Conservation (phyloP, 352 stramenopile species). For the Detonula confervacea region DNA sequence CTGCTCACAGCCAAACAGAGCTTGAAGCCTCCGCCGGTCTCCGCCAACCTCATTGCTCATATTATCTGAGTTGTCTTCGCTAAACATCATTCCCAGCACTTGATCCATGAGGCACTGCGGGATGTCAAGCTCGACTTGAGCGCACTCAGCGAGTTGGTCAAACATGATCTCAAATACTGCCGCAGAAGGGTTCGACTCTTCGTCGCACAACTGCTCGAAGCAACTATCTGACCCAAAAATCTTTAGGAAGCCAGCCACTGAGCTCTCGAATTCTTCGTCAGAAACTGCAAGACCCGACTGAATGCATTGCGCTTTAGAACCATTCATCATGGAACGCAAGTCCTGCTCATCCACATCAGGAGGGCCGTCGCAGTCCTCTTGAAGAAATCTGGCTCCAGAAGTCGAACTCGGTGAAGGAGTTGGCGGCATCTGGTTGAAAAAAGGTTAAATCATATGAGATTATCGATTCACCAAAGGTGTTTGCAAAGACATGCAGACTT, state of each 20-base stretch:
- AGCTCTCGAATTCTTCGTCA: conserved; percentile 38
- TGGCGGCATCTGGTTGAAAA: no score
- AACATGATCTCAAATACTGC: conserved; percentile 42
- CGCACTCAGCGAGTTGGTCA: conserved; percentile 29
- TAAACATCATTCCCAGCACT: conserved; percentile 28
- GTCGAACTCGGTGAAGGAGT: neutral
- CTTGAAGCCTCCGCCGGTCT: no score
- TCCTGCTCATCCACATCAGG: conserved; percentile 43
- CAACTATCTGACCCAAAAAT: conserved; percentile 34
- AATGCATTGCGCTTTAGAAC: conserved; percentile 24
- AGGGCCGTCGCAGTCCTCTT: conserved; percentile 17
- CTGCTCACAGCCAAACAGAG: neutral
- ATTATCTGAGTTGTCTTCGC: neutral
- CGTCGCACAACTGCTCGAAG: conserved; percentile 20
- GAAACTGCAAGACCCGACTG: conserved; percentile 13
- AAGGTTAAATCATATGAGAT: no score
- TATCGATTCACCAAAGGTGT: no score
- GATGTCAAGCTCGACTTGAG: conserved; percentile 38
- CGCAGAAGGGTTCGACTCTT: neutral
- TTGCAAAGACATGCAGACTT: no score
- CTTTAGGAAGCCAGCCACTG: conserved; percentile 24
- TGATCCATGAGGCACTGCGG: conserved; percentile 33
- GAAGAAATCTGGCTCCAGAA: conserved; percentile 13
- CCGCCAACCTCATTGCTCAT: no score
- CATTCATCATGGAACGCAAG: conserved; percentile 31